Base-by-base conservation (phyloP, 2,329 filamentous ascomycete species). In the Verticillium dahliae region DNA sequence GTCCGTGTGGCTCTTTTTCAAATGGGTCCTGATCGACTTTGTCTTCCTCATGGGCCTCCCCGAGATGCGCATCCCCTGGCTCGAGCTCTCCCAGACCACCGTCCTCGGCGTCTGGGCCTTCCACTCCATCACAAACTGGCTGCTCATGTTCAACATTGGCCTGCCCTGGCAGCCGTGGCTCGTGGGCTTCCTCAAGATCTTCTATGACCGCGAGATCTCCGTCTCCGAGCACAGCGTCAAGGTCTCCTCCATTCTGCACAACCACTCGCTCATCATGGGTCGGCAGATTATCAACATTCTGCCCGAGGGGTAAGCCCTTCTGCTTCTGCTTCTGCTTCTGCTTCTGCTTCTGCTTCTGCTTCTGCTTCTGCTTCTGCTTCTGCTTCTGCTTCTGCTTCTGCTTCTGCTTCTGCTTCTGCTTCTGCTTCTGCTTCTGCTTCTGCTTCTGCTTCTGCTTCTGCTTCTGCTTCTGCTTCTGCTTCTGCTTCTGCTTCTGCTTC, bases 251-350 rank as follows among this genome's bases (percentile, higher is more conserved):
- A 93, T 99, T 65, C 80, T 97, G 64, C 91, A 97, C 73, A 97
- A 98, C 73, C 85, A 91, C 37, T 97, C 93, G 27, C 83, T 98
- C 70, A 98, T 99, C 66, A 84, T 97, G 77, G 95, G 95, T 71
- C 95, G 92, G 74, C 93, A 98, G 77, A 96, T 97, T 68, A 94
- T 99, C 75, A 95, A 99, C 72, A 97, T 99, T 70, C 80, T 99
- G 61, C 95, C 95, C 1, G 95, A 99, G 80, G 96, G 96, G 80
- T 89, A 74, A 67, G 81, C 18, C 18, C 63, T 6, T 22, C 39
- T 35, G 10, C 10, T 56, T 13, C 22, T 52, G 14, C 59, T 27
- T 15, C 31, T 15, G 52, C 33, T 37, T 22, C 18, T 22, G 18
- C 18, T 22, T 22, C 18, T 22, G 18, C 18, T 22, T 22, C 18